Percentiles rank a stretch among this genome's conserved stretches.
These are phyloP conservation scores for Nissolia schottii DNA, from an alignment of 306 rosid species.

Conservation along the genomic window DNA sequence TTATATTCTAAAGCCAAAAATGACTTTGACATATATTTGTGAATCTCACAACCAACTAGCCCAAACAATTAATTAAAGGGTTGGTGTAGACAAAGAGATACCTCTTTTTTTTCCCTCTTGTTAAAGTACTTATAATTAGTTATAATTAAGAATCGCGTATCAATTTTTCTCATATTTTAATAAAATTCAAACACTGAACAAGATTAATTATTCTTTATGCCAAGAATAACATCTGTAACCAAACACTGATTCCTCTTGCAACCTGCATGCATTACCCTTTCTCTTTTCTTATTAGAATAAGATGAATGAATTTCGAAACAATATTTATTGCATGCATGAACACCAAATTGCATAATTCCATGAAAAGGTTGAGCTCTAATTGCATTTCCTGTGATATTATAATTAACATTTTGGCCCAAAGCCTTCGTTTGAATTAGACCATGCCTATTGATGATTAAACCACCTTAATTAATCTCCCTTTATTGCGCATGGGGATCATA, in stretches of 20 bases:
- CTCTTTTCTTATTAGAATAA: background rate
- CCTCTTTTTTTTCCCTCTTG: background rate
- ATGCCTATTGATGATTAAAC: background rate
- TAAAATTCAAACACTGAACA: background rate
- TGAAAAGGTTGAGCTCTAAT: background rate
- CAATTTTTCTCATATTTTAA: background rate
- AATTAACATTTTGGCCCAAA: background rate
- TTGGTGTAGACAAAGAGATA: background rate
- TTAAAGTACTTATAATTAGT: background rate
- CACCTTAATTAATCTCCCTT: too few relatives aligned
- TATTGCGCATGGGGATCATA: conserved; percentile 7
- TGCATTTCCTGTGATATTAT: background rate
- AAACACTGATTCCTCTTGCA: background rate
- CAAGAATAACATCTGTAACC: background rate
- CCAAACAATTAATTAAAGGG: background rate
- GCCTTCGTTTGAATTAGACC: conserved; percentile 4
- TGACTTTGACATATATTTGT: conserved; percentile 8
- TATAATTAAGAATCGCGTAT: background rate
- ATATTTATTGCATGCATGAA: too few relatives aligned
- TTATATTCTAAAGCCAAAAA: conserved; percentile 2
- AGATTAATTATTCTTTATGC: background rate
- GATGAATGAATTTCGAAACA: background rate
- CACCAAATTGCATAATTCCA: background rate
- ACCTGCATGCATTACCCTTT: background rate
- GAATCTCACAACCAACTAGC: background rate